A percentile compares a stretch with the other conserved stretches of the same genome.
These are phyloP conservation scores for Osmanthus fragrans DNA, from an alignment of 257 asterid genomes.

Conservation along the genomic window DNA sequence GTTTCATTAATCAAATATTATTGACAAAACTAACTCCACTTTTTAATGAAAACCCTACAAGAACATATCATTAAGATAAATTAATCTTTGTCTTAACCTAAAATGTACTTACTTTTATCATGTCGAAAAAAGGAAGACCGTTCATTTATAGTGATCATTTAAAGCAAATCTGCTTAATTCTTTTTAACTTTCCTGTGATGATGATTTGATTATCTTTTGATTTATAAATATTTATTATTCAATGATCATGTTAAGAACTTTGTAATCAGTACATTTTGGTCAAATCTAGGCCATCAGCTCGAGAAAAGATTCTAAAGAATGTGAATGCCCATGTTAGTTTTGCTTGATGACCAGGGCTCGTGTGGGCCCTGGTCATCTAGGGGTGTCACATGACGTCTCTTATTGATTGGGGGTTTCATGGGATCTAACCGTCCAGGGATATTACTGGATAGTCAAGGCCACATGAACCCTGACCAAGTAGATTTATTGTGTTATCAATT, in stretches of 20 bases:
- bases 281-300: conserved; percentile 50
- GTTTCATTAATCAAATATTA: not conserved
- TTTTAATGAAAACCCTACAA: not conserved
- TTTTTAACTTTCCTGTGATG: conserved; percentile 25
- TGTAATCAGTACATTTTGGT: conserved; percentile 33
- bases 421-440: no score
- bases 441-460: no score
- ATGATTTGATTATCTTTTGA: conserved; percentile 31
- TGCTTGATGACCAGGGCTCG: no score
- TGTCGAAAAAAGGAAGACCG: conserved; percentile 11
- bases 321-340: conserved; percentile 13
- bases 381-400: no score
- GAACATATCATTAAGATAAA: not conserved
- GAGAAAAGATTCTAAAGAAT: conserved; percentile 34
- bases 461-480: no score
- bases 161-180: conserved; percentile 10
- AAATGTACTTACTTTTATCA: not conserved
- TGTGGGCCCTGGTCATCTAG: no score
- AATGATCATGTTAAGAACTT: conserved; percentile 20
- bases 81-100: not conserved
- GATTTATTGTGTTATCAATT: no score
- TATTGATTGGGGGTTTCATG: no score
- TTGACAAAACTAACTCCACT: not conserved
- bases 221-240: conserved; percentile 15
- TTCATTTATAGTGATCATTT: conserved; percentile 17